A percentile compares a stretch with the other conserved stretches of the same genome.
These are phyloP conservation scores for Neofusicoccum laricinum DNA, from an alignment of 2,329 filamentous ascomycete species.

Conservation along the genomic window DNA sequence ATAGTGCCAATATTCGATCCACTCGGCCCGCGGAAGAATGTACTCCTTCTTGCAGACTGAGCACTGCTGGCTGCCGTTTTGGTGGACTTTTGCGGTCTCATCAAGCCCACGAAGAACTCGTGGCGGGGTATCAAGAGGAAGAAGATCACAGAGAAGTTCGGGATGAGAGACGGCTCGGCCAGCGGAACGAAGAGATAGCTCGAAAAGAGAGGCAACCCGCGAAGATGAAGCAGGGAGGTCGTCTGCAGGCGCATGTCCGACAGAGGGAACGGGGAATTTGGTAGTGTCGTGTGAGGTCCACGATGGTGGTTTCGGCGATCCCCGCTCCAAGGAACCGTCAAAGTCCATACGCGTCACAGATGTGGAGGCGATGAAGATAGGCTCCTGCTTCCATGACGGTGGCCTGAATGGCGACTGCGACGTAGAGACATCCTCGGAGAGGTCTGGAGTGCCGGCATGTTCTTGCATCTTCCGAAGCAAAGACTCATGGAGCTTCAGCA, in stretches of 20 bases:
- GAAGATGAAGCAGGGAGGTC: background rate
- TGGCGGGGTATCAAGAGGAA: background rate
- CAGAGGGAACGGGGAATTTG: slow-evolving; percentile 1
- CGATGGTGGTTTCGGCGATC: slow-evolving; percentile 1
- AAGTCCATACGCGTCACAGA: slow-evolving; percentile 23
- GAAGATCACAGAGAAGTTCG: background rate
- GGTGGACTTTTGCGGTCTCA: background rate
- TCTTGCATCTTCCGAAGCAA: background rate
- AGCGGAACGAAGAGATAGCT: slow-evolving; percentile 29
- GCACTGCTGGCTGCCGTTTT: slow-evolving; percentile 7
- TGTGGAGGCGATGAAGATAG: slow-evolving; percentile 17
- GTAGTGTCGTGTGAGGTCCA: background rate
- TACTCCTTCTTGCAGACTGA: slow-evolving; percentile 16
- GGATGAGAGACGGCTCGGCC: background rate
- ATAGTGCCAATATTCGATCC: slow-evolving; percentile 21
- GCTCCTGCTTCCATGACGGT: slow-evolving; percentile 19
- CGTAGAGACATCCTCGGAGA: background rate
- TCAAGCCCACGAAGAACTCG: slow-evolving; percentile 3
- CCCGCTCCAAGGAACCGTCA: slow-evolving; percentile 24
- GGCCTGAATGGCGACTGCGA: background rate
- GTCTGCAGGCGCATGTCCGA: slow-evolving; percentile 1
- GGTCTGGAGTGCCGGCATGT: background rate
- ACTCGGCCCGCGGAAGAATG: slow-evolving; percentile 19
- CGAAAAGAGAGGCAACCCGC: slow-evolving; percentile 33
- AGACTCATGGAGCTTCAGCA: background rate